Evolutionary conservation across 805 yeast species (phyloP).

Genomic region (Ascoidea asiatica): DNA sequence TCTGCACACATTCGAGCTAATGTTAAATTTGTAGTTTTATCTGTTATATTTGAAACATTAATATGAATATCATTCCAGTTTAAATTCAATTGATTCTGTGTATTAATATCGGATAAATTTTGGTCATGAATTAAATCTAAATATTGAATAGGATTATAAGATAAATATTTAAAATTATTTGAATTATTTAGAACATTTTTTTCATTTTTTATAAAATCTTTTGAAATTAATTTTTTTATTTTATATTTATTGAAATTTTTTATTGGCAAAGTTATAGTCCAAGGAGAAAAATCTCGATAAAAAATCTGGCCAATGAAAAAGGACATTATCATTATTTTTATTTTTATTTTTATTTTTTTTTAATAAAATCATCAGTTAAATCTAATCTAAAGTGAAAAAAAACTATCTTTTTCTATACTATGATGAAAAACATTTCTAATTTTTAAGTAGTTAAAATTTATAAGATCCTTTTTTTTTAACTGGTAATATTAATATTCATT

Average conservation of each 20-base stretch:
- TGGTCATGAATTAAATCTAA: conserved; percentile 12
- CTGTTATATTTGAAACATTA: conserved; percentile 65
- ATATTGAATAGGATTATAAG: conserved; percentile 38
- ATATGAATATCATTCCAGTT: conserved; percentile 51
- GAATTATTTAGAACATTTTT: conserved; percentile 39
- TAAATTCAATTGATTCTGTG: conserved; percentile 25
- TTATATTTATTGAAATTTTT: conserved; percentile 12
- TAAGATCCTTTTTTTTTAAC: too few relatives aligned
- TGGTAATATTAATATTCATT: too few relatives aligned
- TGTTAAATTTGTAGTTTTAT: conserved; percentile 56
- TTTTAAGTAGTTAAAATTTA: conserved; percentile 13
- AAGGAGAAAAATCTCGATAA: conserved; percentile 23
- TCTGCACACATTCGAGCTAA: conserved; percentile 81
- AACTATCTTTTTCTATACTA: conserved; percentile 38
- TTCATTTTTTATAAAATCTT: too few relatives aligned
- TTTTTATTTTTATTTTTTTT: conserved; percentile 6
- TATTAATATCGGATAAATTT: conserved; percentile 21
- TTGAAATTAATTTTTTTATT: conserved; percentile 7
- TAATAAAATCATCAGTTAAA: conserved; percentile 27
- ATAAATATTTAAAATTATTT: conserved; percentile 50
- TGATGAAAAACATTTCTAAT: conserved; percentile 52
- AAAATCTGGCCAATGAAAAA: conserved; percentile 7
- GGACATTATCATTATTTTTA: background rate
- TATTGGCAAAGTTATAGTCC: conserved; percentile 22
- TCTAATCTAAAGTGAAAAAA: too few relatives aligned